Evolutionary conservation across 805 yeast genomes (phyloP).

Genomic region (Suhomyces emberorum): DNA sequence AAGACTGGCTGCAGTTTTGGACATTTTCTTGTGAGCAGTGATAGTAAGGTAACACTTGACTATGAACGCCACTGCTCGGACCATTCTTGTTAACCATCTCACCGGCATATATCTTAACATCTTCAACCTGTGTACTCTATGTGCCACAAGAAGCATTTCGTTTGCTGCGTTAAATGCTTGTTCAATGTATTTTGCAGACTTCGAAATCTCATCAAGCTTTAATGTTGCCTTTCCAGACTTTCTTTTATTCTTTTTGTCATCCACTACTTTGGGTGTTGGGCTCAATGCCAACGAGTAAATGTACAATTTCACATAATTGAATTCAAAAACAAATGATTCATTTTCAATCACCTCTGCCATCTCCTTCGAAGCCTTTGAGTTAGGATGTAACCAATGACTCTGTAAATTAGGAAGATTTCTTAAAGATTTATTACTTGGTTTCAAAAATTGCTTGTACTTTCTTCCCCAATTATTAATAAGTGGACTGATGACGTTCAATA

Average conservation of each 20-base stretch:
- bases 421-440: constrained; percentile 34
- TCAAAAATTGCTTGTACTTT: constrained; percentile 55
- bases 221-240: constrained; percentile 27
- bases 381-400: constrained; percentile 20
- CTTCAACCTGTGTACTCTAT: constrained; percentile 61
- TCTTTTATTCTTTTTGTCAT: constrained; percentile 14
- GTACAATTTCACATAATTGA: constrained; percentile 78
- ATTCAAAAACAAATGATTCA: constrained; percentile 78
- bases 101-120: constrained; percentile 80
- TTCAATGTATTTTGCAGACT: constrained; percentile 73
- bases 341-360: constrained; percentile 48
- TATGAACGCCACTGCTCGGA: constrained; percentile 84
- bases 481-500: constrained; percentile 71
- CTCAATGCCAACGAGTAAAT: constrained; percentile 79
- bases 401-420: constrained; percentile 25
- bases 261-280: constrained; percentile 26
- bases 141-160: constrained; percentile 69
- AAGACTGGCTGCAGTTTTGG: constrained; percentile 13
- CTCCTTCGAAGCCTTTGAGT: constrained; percentile 37
- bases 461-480: constrained; percentile 75
- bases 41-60: constrained; percentile 79
- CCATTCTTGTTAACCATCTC: constrained; percentile 85
- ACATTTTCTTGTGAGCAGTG: constrained; percentile 41
- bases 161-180: constrained; percentile 82
- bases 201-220: constrained; percentile 65